Base-by-base conservation (phyloP, 352 stramenopile species). In the Phytophthora sansomeana region DNA sequence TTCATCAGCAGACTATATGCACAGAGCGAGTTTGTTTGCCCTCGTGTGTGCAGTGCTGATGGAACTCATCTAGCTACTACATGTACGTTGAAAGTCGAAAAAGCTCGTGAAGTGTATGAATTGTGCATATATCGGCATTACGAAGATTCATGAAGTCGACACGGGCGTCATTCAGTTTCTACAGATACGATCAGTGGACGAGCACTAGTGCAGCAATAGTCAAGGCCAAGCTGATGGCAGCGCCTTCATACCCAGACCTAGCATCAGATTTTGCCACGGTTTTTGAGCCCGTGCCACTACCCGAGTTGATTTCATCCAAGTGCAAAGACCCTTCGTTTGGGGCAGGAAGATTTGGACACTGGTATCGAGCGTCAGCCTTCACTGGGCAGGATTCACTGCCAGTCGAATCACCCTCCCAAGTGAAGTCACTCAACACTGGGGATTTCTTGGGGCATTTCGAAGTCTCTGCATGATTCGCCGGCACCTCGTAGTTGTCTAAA, bases 311-410 rank as follows among this genome's bases (percentile, higher is more conserved):
- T 47, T 59, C 17, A 21, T 50, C 47, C 11, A 70, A 21, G 7
- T 65, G 30, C 30, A 70, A 36, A 47, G 62, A 70, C 8, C 62
- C 51, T 38, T 56, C 35, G 36, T 44, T 21, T 6, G 5, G 41
- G 19, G 35, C 29, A 29, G 35, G 50, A 38, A 81, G 59, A 29
- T 69, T 66, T 11, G 75, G 73, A 26, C 78, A 87, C 63, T 84
- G 72, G 56, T 73, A 78, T 16, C 53, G 41, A 17, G 48, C 42
- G 5, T 69, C 43, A 32, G 29, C 16, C 42, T 56, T 57, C 42
- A 55, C 14, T 16, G 72, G 77, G 38, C 77, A 90, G 10, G 42
- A 11, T n/a, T 64, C 21, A 30, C 48, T 68, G 7, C 30, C 46
- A 16, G 39, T 32, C 55, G 67, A 81, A 35, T 78, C 66, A 8